These are phyloP conservation scores for Helotiales sp. DNA, from an alignment of 2,329 filamentous ascomycete genomes.

Conservation along the genomic window DNA sequence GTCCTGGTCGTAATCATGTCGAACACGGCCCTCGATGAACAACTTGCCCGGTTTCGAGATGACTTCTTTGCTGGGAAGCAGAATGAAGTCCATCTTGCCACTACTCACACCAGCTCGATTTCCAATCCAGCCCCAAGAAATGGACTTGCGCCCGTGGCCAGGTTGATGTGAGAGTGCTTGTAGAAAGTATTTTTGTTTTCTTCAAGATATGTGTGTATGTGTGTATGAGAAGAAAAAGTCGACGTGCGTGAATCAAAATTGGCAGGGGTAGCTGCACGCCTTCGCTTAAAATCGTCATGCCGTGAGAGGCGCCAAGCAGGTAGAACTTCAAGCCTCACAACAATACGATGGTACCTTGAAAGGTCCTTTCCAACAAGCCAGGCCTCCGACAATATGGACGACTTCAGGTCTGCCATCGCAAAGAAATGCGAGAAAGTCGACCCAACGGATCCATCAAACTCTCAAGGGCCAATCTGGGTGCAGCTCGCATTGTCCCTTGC, in stretches of 20 bases:
- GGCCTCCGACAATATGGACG: constrained; percentile 15
- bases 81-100: not conserved
- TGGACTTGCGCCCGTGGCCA: too few species aligned
- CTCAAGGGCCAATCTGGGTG: constrained; percentile 40
- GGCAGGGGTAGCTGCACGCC: not conserved
- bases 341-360: not conserved
- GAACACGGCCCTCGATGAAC: constrained; percentile 20
- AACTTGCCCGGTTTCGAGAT: constrained; percentile 10
- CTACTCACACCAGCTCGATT: too few species aligned
- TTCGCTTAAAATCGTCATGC: not conserved
- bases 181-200: not conserved
- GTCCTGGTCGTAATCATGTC: constrained; percentile 1
- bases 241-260: not conserved
- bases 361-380: not conserved
- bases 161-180: not conserved
- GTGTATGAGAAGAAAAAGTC: not conserved
- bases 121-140: too few species aligned
- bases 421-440: constrained; percentile 28
- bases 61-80: not conserved
- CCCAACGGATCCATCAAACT: constrained; percentile 29
- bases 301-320: not conserved
- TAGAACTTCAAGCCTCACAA: not conserved
- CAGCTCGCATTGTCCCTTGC: constrained; percentile 73
- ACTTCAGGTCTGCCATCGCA: not conserved
- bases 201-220: not conserved